Evolutionary conservation across 257 asterid genomes (phyloP).

Genomic region (Capsicum pubescens): DNA sequence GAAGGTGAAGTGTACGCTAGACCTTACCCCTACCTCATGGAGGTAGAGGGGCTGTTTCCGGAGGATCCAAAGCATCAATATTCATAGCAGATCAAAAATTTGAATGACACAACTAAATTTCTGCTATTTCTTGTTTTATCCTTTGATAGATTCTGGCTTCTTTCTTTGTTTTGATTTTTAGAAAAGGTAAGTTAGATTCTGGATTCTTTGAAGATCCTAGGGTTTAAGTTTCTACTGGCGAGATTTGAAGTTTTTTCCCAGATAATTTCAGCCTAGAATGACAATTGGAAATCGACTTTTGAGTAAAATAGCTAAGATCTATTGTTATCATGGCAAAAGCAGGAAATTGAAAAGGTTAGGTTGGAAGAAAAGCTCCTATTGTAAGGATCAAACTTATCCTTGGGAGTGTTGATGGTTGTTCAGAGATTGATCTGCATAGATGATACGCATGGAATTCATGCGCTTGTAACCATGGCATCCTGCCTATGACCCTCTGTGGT

Average conservation of each 20-base stretch:
- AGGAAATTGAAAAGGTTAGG: neutral
- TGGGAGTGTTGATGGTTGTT: neutral
- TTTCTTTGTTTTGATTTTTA: neutral
- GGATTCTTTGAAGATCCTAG: neutral
- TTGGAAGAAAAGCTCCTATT: neutral
- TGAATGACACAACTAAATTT: neutral
- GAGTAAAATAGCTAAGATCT: neutral
- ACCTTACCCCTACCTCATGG: no score
- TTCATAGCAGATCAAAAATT: neutral
- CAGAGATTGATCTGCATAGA: neutral
- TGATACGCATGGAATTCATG: neutral
- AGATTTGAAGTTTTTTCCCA: neutral
- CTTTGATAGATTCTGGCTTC: neutral
- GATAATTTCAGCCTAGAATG: neutral
- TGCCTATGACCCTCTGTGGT: neutral
- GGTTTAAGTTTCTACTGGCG: conserved; percentile 2
- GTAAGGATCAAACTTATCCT: neutral
- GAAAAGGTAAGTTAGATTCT: neutral
- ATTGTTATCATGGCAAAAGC: neutral
- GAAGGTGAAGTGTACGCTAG: no score
- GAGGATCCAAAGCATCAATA: neutral
- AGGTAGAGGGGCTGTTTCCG: no score
- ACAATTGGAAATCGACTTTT: neutral
- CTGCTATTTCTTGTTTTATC: conserved; percentile 8
- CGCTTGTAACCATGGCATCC: conserved; percentile 15